Evolutionary conservation across 495 filamentous ascomycete species (phyloP).

Genomic region (Penicillium nucicola): DNA sequence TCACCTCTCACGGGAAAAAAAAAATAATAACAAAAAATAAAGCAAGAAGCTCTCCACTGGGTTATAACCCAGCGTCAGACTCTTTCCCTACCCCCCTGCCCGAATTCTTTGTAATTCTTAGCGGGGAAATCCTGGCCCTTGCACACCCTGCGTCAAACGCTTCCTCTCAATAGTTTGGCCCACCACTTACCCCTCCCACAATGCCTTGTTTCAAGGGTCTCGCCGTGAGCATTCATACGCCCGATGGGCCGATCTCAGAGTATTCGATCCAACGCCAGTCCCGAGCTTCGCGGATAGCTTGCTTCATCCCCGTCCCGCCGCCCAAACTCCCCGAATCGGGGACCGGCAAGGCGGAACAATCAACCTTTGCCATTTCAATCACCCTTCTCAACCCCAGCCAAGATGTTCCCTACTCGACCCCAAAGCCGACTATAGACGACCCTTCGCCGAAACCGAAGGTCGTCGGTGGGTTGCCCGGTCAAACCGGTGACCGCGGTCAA

Average conservation of each 20-base stretch:
- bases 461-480: slow-evolving; percentile 67
- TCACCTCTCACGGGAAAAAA: slow-evolving; percentile 8
- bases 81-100: neutral
- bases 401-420: slow-evolving; percentile 83
- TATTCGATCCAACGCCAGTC: slow-evolving; percentile 94
- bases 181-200: slow-evolving; percentile 15
- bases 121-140: slow-evolving; percentile 1
- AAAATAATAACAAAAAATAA: slow-evolving; percentile 16
- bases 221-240: slow-evolving; percentile 92
- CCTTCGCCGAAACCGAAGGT: slow-evolving; percentile 75
- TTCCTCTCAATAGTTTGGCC: slow-evolving; percentile 4
- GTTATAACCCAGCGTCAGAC: slow-evolving; percentile 4
- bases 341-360: slow-evolving; percentile 76
- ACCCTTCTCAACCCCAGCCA: slow-evolving; percentile 87
- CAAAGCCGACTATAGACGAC: slow-evolving; percentile 67
- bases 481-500: slow-evolving; percentile 49
- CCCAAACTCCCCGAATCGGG: slow-evolving; percentile 68
- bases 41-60: slow-evolving; percentile 6
- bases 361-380: slow-evolving; percentile 94
- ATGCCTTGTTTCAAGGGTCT: slow-evolving; percentile 99
- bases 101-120: neutral
- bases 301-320: slow-evolving; percentile 92
- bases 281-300: slow-evolving; percentile 84
- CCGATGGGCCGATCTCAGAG: slow-evolving; percentile 82
- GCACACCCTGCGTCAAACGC: slow-evolving; percentile 2